Evolutionary conservation across 108 stramenopile genomes (phyloP).

Genomic region (Aurantiochytrium sp.): DNA sequence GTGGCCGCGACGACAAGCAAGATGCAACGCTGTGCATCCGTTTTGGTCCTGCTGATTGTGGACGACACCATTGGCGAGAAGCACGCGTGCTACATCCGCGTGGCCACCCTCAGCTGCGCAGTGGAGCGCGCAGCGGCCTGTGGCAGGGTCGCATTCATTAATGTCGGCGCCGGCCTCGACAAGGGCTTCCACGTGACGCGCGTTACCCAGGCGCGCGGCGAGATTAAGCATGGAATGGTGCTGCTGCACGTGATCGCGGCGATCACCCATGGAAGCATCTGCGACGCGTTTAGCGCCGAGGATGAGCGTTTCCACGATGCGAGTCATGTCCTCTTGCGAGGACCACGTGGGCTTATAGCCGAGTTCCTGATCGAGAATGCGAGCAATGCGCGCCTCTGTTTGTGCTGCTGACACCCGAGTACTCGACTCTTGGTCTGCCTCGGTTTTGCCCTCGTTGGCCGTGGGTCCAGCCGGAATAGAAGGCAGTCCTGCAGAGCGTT

Average conservation of each 20-base stretch:
- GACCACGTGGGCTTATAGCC: background rate
- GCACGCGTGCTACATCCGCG: background rate
- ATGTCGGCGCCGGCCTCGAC: background rate
- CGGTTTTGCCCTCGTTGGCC: too few relatives aligned
- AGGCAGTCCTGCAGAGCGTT: too few relatives aligned
- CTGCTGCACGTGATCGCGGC: background rate
- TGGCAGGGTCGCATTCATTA: background rate
- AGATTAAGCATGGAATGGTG: constrained; percentile 12
- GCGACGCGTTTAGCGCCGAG: background rate
- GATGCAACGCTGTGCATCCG: background rate
- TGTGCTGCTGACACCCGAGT: background rate
- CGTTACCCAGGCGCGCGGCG: background rate
- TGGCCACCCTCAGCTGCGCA: background rate
- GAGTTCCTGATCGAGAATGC: background rate
- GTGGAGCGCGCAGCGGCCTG: constrained; percentile 4
- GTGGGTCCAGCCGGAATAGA: too few relatives aligned
- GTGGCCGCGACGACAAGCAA: background rate
- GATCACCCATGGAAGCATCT: background rate
- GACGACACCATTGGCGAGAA: background rate
- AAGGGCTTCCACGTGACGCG: constrained; percentile 1
- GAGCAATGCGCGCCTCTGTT: background rate
- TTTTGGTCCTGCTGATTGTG: background rate
- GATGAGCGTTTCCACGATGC: constrained; percentile 1
- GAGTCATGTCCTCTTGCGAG: background rate
- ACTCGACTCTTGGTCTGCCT: too few relatives aligned